phyloP scores from a whole-genome alignment of 108 stramenopile genomes.

The Stephanodiscus triporus region DNA sequence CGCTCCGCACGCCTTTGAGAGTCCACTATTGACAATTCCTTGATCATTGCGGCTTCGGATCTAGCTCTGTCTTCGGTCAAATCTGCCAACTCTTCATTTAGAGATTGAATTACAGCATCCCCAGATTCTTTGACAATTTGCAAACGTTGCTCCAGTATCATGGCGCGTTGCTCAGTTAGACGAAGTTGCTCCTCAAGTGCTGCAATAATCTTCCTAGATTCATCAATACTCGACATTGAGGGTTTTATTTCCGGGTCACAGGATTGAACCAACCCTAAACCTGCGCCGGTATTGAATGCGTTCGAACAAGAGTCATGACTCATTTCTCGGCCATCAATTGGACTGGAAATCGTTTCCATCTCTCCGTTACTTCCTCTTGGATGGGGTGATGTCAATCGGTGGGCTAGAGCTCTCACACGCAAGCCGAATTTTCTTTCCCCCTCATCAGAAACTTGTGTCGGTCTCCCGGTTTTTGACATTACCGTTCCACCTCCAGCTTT shows the following conservation, averaged over 20 bases:
- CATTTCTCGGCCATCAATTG: slow-evolving; percentile 3
- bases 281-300: slow-evolving; percentile 21
- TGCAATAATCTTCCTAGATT: slow-evolving; percentile 23
- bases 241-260: slow-evolving; percentile 1
- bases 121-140: slow-evolving; percentile 67
- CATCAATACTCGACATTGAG: slow-evolving; percentile 9
- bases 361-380: slow-evolving; percentile 12
- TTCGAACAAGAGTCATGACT: neutral
- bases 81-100: slow-evolving; percentile 80
- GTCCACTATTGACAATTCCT: slow-evolving; percentile 64
- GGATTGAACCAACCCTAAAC: slow-evolving; percentile 4
- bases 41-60: slow-evolving; percentile 68
- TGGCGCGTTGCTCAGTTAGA: slow-evolving; percentile 36
- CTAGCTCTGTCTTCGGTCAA: slow-evolving; percentile 64
- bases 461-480: slow-evolving; percentile 7
- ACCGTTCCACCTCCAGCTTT: slow-evolving; percentile 5
- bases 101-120: slow-evolving; percentile 63
- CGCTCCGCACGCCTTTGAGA: slow-evolving; percentile 45
- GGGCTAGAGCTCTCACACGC: slow-evolving; percentile 32
- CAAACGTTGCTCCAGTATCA: slow-evolving; percentile 61
- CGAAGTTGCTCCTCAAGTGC: slow-evolving; percentile 42
- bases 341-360: neutral
- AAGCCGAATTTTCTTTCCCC: slow-evolving; percentile 26
- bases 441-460: slow-evolving; percentile 6
- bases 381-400: slow-evolving; percentile 36